A percentile compares a stretch with the other conserved stretches of the same genome.
Conservation (phyloP, 2,329 filamentous ascomycete species). For the Lecanosticta acicola region DNA sequence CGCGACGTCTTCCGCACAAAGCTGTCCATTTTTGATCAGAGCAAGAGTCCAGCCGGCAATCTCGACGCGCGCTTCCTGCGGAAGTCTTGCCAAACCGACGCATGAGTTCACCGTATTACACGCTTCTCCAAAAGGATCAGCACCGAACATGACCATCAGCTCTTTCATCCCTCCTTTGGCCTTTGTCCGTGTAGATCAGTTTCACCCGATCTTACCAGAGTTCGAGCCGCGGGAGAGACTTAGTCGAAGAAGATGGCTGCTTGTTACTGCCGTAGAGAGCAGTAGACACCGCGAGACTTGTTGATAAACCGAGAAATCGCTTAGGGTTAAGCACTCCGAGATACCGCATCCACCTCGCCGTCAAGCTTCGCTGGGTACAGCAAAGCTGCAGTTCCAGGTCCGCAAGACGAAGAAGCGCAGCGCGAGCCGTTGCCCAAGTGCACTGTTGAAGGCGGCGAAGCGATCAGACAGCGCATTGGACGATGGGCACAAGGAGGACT, state of each 20-base stretch:
- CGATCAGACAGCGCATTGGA: conserved; percentile 55
- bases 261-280: conserved; percentile 42
- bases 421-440: conserved; percentile 29
- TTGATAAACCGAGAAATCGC: conserved; percentile 57
- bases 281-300: conserved; percentile 38
- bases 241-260: conserved; percentile 68
- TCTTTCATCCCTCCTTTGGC: conserved; percentile 26
- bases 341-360: conserved; percentile 35
- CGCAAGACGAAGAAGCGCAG: conserved; percentile 13
- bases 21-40: conserved; percentile 59
- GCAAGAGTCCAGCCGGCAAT: conserved; percentile 64
- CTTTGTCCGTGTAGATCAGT: conserved; percentile 11
- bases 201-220: conserved; percentile 8
- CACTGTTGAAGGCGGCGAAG: conserved; percentile 13
- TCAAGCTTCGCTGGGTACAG: conserved; percentile 37
- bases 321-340: conserved; percentile 93
- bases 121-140: conserved; percentile 12
- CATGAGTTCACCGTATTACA: conserved; percentile 55
- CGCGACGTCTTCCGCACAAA: conserved; percentile 39
- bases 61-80: conserved; percentile 70
- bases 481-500: conserved; percentile 71
- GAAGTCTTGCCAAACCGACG: conserved; percentile 73
- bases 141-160: conserved; percentile 31
- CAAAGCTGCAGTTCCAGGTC: conserved; percentile 11
- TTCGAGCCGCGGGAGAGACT: conserved; percentile 30